Evolutionary conservation across 163 green algal genomes (phyloP).

Genomic region (Scenedesmus sp.): DNA sequence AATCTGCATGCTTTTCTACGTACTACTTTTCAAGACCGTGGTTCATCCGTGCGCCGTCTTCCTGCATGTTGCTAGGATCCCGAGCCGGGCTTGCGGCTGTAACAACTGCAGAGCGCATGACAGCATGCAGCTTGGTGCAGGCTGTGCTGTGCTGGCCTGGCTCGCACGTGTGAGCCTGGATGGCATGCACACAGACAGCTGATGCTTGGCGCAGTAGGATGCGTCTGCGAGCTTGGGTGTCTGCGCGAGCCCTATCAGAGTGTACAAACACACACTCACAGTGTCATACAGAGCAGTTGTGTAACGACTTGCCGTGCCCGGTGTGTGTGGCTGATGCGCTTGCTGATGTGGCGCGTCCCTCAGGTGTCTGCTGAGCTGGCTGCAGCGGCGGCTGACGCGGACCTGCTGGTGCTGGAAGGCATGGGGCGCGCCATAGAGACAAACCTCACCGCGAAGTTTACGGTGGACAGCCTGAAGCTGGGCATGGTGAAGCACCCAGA

Average conservation of each 20-base stretch:
- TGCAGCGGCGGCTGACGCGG: slow-evolving; percentile 62
- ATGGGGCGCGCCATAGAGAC: slow-evolving; percentile 93
- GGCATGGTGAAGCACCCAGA: slow-evolving; percentile 84
- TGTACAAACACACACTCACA: too few species aligned
- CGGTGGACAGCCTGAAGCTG: slow-evolving; percentile 53
- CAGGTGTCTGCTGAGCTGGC: slow-evolving; percentile 75
- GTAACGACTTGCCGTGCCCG: too few species aligned
- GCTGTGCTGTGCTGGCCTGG: background rate
- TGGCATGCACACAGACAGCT: background rate
- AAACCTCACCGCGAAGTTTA: slow-evolving; percentile 81
- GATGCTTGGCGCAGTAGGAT: background rate
- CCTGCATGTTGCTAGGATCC: too few species aligned
- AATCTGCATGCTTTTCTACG: too few species aligned
- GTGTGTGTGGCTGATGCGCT: background rate
- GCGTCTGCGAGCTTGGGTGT: too few species aligned
- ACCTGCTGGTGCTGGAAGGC: slow-evolving; percentile 89
- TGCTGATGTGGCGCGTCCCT: background rate
- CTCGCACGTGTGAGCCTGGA: too few species aligned
- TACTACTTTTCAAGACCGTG: too few species aligned
- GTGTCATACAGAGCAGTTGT: too few species aligned
- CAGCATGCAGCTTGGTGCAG: background rate
- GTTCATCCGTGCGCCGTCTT: too few species aligned
- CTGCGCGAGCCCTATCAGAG: too few species aligned
- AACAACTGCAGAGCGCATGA: too few species aligned
- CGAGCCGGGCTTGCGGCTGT: too few species aligned